phyloP scores from a whole-genome alignment of 352 stramenopile species.

The Phytopythium litorale region DNA sequence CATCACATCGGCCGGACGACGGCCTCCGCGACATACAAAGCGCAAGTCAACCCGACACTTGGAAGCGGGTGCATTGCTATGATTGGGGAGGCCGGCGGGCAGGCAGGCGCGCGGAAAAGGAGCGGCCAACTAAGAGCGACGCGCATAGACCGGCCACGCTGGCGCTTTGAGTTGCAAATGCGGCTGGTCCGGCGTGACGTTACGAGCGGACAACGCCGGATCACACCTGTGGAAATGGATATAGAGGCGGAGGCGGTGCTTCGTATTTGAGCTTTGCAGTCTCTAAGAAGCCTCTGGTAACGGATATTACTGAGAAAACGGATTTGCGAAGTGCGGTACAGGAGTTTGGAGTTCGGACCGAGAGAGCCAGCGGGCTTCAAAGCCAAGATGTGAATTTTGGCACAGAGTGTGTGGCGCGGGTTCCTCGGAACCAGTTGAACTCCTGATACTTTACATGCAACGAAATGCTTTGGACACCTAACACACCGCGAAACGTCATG shows the following conservation, averaged over 20 bases:
- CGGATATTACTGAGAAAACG: neutral
- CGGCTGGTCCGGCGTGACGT: neutral
- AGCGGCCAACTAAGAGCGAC: neutral
- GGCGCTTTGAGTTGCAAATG: neutral
- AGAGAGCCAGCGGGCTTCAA: neutral
- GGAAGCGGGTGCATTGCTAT: neutral
- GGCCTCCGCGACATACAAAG: neutral
- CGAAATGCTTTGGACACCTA: too few species aligned
- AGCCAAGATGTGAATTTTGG: neutral
- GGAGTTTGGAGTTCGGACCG: neutral
- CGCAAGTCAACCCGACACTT: neutral
- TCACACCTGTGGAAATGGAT: neutral
- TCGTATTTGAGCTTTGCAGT: neutral
- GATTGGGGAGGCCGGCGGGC: neutral
- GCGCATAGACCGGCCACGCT: neutral
- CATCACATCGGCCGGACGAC: neutral
- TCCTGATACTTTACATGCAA: neutral
- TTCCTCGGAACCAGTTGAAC: conserved; percentile 5
- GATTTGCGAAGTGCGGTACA: neutral
- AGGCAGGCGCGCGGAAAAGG: conserved; percentile 2
- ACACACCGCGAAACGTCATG: too few species aligned
- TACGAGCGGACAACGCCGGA: neutral
- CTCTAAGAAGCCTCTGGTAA: neutral
- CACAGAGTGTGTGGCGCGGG: neutral
- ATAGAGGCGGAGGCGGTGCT: neutral